Base-by-base conservation (phyloP, 1,139 yeast genomes). In the Suhomyces yuchorum region DNA sequence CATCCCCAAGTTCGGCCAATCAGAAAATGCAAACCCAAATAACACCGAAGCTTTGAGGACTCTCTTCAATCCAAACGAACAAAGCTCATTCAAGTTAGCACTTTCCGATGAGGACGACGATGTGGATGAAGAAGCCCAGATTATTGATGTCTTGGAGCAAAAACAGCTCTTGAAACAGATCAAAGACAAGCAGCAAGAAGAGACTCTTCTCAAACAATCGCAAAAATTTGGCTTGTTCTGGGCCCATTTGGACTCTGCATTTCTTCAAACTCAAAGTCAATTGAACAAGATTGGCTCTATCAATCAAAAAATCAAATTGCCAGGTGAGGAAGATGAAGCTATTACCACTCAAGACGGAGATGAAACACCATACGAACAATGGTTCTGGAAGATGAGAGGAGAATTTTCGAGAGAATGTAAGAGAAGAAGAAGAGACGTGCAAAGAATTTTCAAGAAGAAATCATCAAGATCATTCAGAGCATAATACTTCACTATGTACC, bases 381-480 rank as follows among this genome's bases (percentile, higher is more conserved):
- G 87, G 79, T 92, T 92, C 66, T 89, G 90, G 86, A 85, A 82
- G 40, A 81, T 82, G 64, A 80, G 98, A 66, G 93, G 95, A 40
- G 90, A 85, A 47, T 77, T 89, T 73, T 84, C 85, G 51, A 79
- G 88, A 51, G 90, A 85, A 53, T 81, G 92, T 63, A 85, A 87
- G 62, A 78, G 85, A 56, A 78, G 89, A 52, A 81, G 82, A 61
- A 79, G 95, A 64, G 97, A 91, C 56, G 90, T 81, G 7, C 52
- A 80, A 39, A 78, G 93, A 56, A 81, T 78, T 52, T 65, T 77
- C 57, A 80, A 77, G 56, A 85, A 82, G 66, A 78, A 50, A 38
- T 44, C 54, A 7, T 40, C 51, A 14, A 28, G 49, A 22, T n/a
- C 45, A 2, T 37, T 42, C 24, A 36, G 33, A 38, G 15, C 18